These are phyloP conservation scores for Sutorius eximius DNA, from an alignment of 1,284 basidiomycete species.

Conservation along the genomic window DNA sequence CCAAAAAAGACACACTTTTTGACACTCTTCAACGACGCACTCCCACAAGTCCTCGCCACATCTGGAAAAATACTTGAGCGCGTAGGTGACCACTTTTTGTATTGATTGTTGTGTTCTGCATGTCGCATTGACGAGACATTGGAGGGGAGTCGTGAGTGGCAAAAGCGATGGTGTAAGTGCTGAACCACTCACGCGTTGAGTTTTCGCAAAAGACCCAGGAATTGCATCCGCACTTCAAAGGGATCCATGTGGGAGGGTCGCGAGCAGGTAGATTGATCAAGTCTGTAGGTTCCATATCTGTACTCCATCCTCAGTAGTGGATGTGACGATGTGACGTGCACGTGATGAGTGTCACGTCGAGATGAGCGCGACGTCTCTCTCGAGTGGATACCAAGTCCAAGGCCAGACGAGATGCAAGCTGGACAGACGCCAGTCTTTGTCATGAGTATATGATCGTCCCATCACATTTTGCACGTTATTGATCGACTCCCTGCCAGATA, in stretches of 20 bases:
- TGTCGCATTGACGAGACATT: no score
- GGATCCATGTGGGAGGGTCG: no score
- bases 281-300: no score
- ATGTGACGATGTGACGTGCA: constrained; percentile 2
- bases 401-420: constrained; percentile 45
- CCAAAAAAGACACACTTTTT: constrained; percentile 54
- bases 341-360: constrained; percentile 7
- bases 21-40: constrained; percentile 87
- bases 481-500: constrained; percentile 36
- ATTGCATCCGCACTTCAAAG: no score
- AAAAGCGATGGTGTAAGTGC: no score
- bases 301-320: no score
- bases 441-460: constrained; percentile 17
- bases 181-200: no score
- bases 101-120: constrained; percentile 61
- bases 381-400: not conserved
- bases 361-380: not conserved
- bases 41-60: constrained; percentile 95
- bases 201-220: no score
- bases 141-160: no score
- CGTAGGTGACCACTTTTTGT: constrained; percentile 84
- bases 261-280: no score
- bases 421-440: constrained; percentile 75
- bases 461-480: constrained; percentile 5
- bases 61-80: constrained; percentile 78